Evolutionary conservation across 805 yeast species (phyloP), one percentile per base, ranked within the genome.

Genomic region (Brettanomyces custersianus): DNA sequence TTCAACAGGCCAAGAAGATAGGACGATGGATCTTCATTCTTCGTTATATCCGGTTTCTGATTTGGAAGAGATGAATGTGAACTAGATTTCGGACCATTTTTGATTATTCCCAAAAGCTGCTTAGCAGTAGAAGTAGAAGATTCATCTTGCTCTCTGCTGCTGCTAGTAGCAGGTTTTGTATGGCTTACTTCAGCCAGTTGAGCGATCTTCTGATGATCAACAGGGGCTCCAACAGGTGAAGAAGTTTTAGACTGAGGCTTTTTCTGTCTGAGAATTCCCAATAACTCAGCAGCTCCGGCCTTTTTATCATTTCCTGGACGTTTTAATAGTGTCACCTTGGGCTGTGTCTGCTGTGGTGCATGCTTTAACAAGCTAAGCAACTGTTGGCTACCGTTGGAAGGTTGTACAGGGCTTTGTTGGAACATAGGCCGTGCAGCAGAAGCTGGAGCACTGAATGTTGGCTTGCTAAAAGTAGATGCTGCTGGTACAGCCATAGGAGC

Each of bases 271-370:
- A 54, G 37, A 20, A 59, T 45, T 30, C 55, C 49, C 36, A 60
- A 39, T 21, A 60, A 34, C 39, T 58, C 55, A 33, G 52, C 55
- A 36, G 60, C 51, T 34, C 59, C 50, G 2, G 58, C 45, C 36
- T 49, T 55, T 27, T 52, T 55, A 10, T n/a, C 60, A 13, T 3
- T 13, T 1, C 17, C 28, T 6, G 28, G 28, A 7, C 28, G 7
- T 17, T 25, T 25, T 25, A 25, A 11, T 2, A 25, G 17, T 8
- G n/a, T 6, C 17, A 25, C 16, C 11, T 29, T 19, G 9, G n/a
- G n/a, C 31, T 16, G 31, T 8, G 19, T 20, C n/a, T 7, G 13
- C 5, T 29, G 31, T 15, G 31, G 31, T 7, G 31, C 17, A 9
- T 3, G 8, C 18, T 29, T 16, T 18, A 19, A 19, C 21, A 19